These are phyloP conservation scores for Myrica gale DNA, from an alignment of 306 rosid genomes.

Conservation along the genomic window DNA sequence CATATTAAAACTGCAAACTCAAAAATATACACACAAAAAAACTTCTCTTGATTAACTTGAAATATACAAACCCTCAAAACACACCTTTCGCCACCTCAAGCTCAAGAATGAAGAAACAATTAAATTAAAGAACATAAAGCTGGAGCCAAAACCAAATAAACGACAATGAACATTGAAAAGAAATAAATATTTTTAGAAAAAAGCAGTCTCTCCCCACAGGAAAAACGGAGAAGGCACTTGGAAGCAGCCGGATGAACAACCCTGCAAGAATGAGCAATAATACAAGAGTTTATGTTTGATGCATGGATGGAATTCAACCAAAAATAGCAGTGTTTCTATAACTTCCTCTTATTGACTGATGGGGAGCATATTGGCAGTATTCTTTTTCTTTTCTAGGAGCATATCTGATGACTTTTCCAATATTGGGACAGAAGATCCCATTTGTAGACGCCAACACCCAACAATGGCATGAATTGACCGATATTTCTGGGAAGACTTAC, in stretches of 20 bases:
- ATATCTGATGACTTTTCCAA: not conserved
- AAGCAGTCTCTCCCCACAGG: slow-evolving; percentile 31
- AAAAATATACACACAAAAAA: too few species aligned
- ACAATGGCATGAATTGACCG: not conserved
- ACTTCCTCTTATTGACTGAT: slow-evolving; percentile 4
- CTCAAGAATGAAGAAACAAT: too few species aligned
- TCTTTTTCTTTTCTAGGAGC: too few species aligned
- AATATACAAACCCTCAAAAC: too few species aligned
- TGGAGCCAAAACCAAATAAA: too few species aligned
- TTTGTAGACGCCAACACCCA: slow-evolving; percentile 6
- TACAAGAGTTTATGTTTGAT: not conserved
- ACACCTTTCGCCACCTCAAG: too few species aligned
- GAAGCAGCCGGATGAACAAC: slow-evolving; percentile 22
- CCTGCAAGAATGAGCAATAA: slow-evolving; percentile 42
- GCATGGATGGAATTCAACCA: slow-evolving; percentile 7
- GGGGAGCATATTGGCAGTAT: too few species aligned
- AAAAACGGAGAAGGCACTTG: slow-evolving; percentile 46
- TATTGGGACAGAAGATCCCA: not conserved
- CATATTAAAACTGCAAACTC: too few species aligned
- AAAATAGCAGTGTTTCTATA: not conserved
- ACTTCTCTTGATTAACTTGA: too few species aligned
- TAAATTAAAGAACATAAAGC: too few species aligned
- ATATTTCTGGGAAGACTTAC: not conserved
- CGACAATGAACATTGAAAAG: too few species aligned
- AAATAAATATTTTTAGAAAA: too few species aligned